Base-by-base conservation (phyloP, 495 filamentous ascomycete species). In the Parathielavia appendiculata region DNA sequence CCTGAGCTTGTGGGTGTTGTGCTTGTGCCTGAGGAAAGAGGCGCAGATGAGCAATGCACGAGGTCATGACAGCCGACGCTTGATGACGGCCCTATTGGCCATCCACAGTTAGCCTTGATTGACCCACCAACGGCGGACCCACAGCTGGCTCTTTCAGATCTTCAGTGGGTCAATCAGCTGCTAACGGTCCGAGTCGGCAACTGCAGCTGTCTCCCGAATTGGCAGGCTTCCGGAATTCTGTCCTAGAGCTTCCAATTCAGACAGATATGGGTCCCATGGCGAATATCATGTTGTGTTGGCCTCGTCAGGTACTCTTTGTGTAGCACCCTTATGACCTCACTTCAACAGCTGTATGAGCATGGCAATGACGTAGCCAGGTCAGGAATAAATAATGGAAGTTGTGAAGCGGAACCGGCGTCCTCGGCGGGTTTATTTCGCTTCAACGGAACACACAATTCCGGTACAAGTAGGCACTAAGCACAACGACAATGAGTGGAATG, bases 41-140 rank as follows among this genome's bases (percentile, higher is more conserved):
- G 54, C 54, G 54, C 54, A 47, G 52, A 45, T 14, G 40, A 39
- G 20, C 39, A 36, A 46, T 52, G 48, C 59, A 52, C 43, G 57
- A 32, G 50, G 57, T 38, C 40, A 22, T 32, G 8, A 26, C 47
- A 50, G 58, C 44, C 35, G 53, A 61, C 48, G 23, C 23, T 40
- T 20, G 41, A 54, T 22, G 16, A 6, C 11, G 17, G 17, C 16
- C 34, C 43, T 19, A 56, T 61, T 56, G 59, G 59, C 35, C 48
- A 22, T 30, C 26, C 13, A 23, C 30, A 13, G 45, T 60, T 56
- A 52, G 45, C 51, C 51, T 26, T 56, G 41, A 34, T 9, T 46
- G 45, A 22, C 52, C 52, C 46, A 44, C 53, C 45, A 51, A 51
- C 44, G 20, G 22, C 39, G 14, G 58, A 44, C 38, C 58, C 45